phyloP scores from a whole-genome alignment of 2,329 filamentous ascomycete species.

The Microcyclosporella mali region DNA sequence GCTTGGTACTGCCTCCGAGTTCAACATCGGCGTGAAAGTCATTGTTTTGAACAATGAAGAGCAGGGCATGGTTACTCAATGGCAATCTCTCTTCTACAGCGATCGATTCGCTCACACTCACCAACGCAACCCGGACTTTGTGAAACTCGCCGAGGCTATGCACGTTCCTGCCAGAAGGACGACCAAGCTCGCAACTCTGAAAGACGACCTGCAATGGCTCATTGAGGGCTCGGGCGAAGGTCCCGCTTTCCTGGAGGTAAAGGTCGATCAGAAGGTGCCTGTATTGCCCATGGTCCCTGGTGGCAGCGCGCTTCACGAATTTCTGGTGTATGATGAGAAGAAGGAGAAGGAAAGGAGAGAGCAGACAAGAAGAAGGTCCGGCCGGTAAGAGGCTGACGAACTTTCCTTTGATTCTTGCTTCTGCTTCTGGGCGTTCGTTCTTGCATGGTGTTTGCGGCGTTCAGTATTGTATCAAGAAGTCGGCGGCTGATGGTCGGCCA shows the following conservation, averaged over 20 bases:
- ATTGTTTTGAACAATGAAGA: constrained; percentile 95
- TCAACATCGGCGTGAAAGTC: constrained; percentile 93
- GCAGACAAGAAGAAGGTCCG: constrained; percentile 33
- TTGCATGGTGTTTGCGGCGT: constrained; percentile 11
- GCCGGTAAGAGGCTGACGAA: constrained; percentile 24
- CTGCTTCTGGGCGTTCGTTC: not conserved
- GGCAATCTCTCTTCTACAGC: constrained; percentile 96
- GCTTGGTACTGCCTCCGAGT: constrained; percentile 85
- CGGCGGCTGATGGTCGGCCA: too few species aligned
- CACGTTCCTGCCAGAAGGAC: constrained; percentile 68
- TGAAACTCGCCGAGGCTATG: constrained; percentile 90
- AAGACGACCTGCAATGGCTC: constrained; percentile 77
- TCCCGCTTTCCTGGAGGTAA: constrained; percentile 86
- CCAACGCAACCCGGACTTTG: constrained; percentile 91
- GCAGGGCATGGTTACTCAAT: constrained; percentile 98
- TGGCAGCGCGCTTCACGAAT: constrained; percentile 83
- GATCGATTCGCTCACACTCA: constrained; percentile 90
- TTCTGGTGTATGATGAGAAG: constrained; percentile 77
- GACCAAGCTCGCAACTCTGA: constrained; percentile 68
- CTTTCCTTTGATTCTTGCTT: constrained; percentile 2
- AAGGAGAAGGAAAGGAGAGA: constrained; percentile 37
- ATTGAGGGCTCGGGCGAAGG: constrained; percentile 68
- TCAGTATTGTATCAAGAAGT: not conserved
- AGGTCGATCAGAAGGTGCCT: constrained; percentile 83
- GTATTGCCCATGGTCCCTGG: constrained; percentile 97